These are phyloP conservation scores for Camelina hispida DNA, from an alignment of 345 rosid genomes.

Conservation along the genomic window DNA sequence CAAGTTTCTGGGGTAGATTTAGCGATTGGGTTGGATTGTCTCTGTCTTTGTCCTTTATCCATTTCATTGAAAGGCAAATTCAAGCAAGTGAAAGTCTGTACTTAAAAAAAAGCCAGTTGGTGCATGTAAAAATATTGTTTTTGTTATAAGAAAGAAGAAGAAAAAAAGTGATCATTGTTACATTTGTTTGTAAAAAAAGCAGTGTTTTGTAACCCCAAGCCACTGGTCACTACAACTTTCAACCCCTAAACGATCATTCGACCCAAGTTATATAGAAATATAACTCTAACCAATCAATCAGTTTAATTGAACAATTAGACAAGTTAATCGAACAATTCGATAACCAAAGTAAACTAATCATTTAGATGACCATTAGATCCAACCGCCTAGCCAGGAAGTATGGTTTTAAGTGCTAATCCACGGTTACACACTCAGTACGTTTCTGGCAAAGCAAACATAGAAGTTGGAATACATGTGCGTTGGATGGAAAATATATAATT, in stretches of 20 bases:
- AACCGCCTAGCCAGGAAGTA: too few species aligned
- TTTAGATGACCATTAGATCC: too few species aligned
- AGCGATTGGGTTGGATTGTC: conserved; percentile 34
- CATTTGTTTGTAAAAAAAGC: neutral
- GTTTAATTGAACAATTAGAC: too few species aligned
- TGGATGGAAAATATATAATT: too few species aligned
- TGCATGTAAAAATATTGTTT: conserved; percentile 21
- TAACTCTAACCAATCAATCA: neutral
- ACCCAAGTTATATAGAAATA: neutral
- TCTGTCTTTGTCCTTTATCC: neutral
- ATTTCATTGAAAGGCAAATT: conserved; percentile 11
- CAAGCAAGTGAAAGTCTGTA: conserved; percentile 29
- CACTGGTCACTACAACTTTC: neutral
- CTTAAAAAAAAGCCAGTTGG: neutral
- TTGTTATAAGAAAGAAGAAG: conserved; percentile 13
- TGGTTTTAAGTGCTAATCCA: too few species aligned
- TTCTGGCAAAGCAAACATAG: too few species aligned
- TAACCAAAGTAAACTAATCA: too few species aligned
- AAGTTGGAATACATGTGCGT: too few species aligned
- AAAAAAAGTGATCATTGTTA: neutral
- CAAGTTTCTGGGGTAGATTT: conserved; percentile 58
- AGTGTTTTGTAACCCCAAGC: too few species aligned
- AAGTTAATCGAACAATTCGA: too few species aligned
- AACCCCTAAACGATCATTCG: neutral
- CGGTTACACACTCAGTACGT: too few species aligned